Evolutionary conservation across 2,329 filamentous ascomycete species (phyloP).

Genomic region (Trichoderma citrinoviride): DNA sequence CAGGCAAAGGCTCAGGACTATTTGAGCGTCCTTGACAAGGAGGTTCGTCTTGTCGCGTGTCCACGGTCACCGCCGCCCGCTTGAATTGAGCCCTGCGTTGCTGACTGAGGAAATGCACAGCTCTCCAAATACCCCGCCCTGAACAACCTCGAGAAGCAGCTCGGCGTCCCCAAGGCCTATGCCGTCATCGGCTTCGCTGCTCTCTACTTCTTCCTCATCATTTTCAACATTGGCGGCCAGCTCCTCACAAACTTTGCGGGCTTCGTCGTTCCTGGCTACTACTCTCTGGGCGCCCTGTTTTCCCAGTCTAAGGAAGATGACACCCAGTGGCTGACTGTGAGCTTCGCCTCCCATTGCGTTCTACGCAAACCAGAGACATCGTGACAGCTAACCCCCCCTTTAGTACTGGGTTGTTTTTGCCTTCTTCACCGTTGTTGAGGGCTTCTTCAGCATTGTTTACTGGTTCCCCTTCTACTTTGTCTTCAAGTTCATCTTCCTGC

Average conservation of each 20-base stretch:
- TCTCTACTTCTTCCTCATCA: conserved; percentile 86
- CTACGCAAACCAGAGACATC: conserved; percentile 3
- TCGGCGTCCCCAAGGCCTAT: conserved; percentile 81
- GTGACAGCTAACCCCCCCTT: conserved; percentile 34
- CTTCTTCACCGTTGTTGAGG: conserved; percentile 80
- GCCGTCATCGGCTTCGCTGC: conserved; percentile 71
- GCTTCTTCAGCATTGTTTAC: conserved; percentile 79
- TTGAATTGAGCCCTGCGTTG: conserved; percentile 24
- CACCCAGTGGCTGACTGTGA: conserved; percentile 74
- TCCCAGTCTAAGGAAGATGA: conserved; percentile 69
- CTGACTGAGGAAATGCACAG: conserved; percentile 44
- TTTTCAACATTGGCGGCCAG: conserved; percentile 89
- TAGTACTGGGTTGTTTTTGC: conserved; percentile 88
- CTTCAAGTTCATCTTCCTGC: conserved; percentile 97
- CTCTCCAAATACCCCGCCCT: conserved; percentile 81
- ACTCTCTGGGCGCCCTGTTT: conserved; percentile 77
- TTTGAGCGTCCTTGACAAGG: conserved; percentile 75
- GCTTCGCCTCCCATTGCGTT: conserved; percentile 31
- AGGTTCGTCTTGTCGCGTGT: conserved; percentile 56
- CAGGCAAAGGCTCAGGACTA: conserved; percentile 76
- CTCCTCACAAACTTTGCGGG: conserved; percentile 84
- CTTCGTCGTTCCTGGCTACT: conserved; percentile 80
- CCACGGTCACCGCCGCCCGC: not conserved
- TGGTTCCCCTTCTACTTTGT: conserved; percentile 99
- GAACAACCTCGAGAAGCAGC: conserved; percentile 83